A percentile compares a stretch with the other conserved stretches of the same genome.
phyloP scores from a whole-genome alignment of 2,329 filamentous ascomycete genomes.

The Fusarium sp. region DNA sequence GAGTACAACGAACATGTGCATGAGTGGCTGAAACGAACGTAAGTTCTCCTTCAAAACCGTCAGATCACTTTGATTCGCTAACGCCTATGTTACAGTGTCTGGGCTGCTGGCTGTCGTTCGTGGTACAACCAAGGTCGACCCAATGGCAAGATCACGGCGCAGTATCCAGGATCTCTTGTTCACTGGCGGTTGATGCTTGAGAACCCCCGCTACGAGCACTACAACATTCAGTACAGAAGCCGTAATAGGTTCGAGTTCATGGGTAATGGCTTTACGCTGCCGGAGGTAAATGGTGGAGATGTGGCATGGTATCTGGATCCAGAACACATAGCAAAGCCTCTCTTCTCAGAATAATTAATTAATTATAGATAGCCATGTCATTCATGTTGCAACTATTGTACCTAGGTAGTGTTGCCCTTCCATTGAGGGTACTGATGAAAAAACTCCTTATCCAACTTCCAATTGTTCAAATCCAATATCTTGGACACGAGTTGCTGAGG shows the following conservation, averaged over 20 bases:
- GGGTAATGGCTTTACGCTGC: conserved; percentile 8
- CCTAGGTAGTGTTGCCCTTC: neutral
- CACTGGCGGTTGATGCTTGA: conserved; percentile 18
- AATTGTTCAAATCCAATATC: conserved; percentile 5
- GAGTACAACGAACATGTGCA: conserved; percentile 18
- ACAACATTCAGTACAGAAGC: conserved; percentile 7
- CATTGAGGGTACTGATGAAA: conserved; percentile 13
- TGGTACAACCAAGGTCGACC: conserved; percentile 16
- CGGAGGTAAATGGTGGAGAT: neutral
- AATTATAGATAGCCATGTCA: neutral
- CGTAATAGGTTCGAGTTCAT: conserved; percentile 20
- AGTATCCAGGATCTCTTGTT: conserved; percentile 11
- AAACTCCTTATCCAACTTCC: conserved; percentile 7
- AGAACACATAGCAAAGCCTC: conserved; percentile 1
- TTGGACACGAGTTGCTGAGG: neutral
- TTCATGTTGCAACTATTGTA: too few species aligned
- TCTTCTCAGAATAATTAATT: conserved; percentile 3
- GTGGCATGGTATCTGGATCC: conserved; percentile 12
- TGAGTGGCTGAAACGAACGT: conserved; percentile 13
- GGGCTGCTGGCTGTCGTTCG: conserved; percentile 6
- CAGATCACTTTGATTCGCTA: accelerated
- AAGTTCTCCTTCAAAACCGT: neutral
- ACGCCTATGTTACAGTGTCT: neutral
- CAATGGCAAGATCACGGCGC: conserved; percentile 4
- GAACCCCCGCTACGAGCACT: neutral